These are phyloP conservation scores for Blastomyces parvus DNA, from an alignment of 2,329 filamentous ascomycete species.

Conservation along the genomic window DNA sequence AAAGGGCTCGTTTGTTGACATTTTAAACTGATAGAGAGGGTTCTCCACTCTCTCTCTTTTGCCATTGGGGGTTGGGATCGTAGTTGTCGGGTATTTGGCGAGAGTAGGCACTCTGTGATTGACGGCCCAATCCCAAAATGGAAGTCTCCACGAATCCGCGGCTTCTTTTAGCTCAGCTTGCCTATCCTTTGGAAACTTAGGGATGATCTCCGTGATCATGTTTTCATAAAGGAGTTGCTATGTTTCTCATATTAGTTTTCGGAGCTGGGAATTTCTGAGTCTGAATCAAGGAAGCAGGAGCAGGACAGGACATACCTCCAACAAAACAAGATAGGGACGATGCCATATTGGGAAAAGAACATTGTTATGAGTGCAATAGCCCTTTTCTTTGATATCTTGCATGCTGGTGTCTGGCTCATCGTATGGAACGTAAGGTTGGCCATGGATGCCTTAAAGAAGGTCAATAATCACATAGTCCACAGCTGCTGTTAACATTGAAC, in stretches of 20 bases:
- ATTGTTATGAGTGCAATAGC: conserved; percentile 66
- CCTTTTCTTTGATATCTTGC: conserved; percentile 3
- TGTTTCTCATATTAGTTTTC: background rate
- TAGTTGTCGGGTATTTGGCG: conserved; percentile 21
- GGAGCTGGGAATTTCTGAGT: background rate
- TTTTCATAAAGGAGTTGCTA: conserved; percentile 33
- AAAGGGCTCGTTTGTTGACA: conserved; percentile 19
- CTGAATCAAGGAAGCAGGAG: background rate
- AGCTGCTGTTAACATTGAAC: background rate
- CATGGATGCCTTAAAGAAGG: conserved; percentile 57
- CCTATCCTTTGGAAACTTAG: conserved; percentile 35
- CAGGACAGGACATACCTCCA: conserved; percentile 38
- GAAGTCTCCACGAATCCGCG: conserved; percentile 37
- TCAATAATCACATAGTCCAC: background rate
- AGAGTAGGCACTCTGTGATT: conserved; percentile 21
- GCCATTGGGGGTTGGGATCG: conserved; percentile 31
- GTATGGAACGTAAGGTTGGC: conserved; percentile 55
- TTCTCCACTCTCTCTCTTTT: conserved; percentile 33
- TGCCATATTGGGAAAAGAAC: conserved; percentile 76
- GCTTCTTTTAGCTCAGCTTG: conserved; percentile 36
- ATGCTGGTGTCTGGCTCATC: conserved; percentile 49
- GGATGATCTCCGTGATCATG: conserved; percentile 27
- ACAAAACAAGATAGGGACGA: conserved; percentile 62
- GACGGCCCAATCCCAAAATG: conserved; percentile 43
- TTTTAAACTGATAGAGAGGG: conserved; percentile 39